Conservation (phyloP, 2,329 filamentous ascomycete species). For the Cladosporium sphaerospermum region DNA sequence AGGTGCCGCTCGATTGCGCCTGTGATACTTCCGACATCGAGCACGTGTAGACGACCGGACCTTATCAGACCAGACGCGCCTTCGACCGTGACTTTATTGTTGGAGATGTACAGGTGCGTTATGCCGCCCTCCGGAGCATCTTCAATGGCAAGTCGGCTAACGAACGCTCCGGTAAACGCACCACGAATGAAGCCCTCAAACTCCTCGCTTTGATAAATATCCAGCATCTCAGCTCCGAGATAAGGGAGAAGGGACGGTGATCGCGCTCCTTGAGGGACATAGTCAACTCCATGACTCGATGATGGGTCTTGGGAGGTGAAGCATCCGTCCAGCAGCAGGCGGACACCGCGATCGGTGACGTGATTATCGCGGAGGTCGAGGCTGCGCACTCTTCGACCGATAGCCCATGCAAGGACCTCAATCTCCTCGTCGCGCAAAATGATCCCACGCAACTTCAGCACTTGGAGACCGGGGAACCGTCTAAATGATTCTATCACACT, state of each 20-base stretch:
- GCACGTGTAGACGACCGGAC: slow-evolving; percentile 47
- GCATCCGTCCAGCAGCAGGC: slow-evolving; percentile 47
- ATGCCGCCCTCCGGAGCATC: slow-evolving; percentile 49
- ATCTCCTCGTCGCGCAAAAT: slow-evolving; percentile 49
- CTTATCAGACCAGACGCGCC: slow-evolving; percentile 48
- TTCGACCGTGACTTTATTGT: slow-evolving; percentile 51
- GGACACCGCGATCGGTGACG: slow-evolving; percentile 51
- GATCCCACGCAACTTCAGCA: slow-evolving; percentile 51
- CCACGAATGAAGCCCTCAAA: slow-evolving; percentile 49
- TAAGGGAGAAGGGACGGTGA: slow-evolving; percentile 30
- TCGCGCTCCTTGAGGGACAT: slow-evolving; percentile 9
- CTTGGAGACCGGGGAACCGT: slow-evolving; percentile 45
- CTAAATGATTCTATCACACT: slow-evolving; percentile 43
- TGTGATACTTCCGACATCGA: slow-evolving; percentile 50
- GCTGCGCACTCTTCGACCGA: slow-evolving; percentile 48
- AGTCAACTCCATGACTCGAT: neutral
- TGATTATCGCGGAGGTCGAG: slow-evolving; percentile 53
- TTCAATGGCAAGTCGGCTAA: slow-evolving; percentile 50
- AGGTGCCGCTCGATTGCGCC: slow-evolving; percentile 23
- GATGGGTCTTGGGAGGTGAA: slow-evolving; percentile 27
- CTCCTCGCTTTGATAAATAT: slow-evolving; percentile 39
- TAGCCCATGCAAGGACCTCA: slow-evolving; percentile 45
- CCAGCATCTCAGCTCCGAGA: slow-evolving; percentile 33
- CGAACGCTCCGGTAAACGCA: slow-evolving; percentile 44
- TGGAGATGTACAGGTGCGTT: slow-evolving; percentile 54